Percentiles rank a stretch among this genome's conserved stretches.
Conservation (phyloP, 441 rosid genomes). For the Iberis amara region DNA sequence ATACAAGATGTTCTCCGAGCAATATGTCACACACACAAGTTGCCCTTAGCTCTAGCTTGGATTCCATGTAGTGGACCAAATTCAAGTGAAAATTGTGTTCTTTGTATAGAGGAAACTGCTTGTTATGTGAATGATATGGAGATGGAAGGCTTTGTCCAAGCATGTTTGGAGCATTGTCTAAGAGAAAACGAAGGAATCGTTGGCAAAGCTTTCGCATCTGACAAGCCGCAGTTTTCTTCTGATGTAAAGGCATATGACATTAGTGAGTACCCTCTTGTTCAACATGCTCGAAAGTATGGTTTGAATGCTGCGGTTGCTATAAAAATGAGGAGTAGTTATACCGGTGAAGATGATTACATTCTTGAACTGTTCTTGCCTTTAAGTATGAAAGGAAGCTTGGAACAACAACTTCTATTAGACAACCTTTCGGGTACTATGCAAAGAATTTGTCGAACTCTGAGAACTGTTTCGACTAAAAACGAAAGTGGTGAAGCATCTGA, state of each 20-base stretch:
- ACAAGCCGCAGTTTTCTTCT: slow-evolving; percentile 60
- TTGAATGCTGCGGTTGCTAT: slow-evolving; percentile 83
- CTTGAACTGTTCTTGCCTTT: slow-evolving; percentile 79
- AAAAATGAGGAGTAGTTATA: slow-evolving; percentile 69
- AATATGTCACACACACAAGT: slow-evolving; percentile 72
- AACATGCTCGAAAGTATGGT: slow-evolving; percentile 71
- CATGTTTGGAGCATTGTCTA: slow-evolving; percentile 58
- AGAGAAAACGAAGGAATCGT: slow-evolving; percentile 80
- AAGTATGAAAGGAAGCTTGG: slow-evolving; percentile 60
- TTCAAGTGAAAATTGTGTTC: slow-evolving; percentile 37
- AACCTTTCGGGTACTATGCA: slow-evolving; percentile 75
- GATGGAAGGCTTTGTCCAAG: slow-evolving; percentile 69
- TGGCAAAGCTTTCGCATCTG: slow-evolving; percentile 76
- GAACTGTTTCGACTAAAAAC: slow-evolving; percentile 83
- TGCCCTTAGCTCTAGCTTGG: slow-evolving; percentile 88
- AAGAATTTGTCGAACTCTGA: slow-evolving; percentile 67
- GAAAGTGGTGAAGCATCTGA: slow-evolving; percentile 27
- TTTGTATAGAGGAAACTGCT: slow-evolving; percentile 57
- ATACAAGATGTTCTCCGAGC: slow-evolving; percentile 74
- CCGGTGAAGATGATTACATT: slow-evolving; percentile 72
- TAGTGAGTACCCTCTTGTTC: slow-evolving; percentile 70
- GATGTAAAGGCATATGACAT: slow-evolving; percentile 69
- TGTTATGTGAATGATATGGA: slow-evolving; percentile 67
- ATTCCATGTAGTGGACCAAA: slow-evolving; percentile 53
- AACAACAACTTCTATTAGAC: slow-evolving; percentile 73